These are phyloP conservation scores for Globisporangium rhizosaccharum DNA, from an alignment of 352 stramenopile genomes.

Conservation along the genomic window DNA sequence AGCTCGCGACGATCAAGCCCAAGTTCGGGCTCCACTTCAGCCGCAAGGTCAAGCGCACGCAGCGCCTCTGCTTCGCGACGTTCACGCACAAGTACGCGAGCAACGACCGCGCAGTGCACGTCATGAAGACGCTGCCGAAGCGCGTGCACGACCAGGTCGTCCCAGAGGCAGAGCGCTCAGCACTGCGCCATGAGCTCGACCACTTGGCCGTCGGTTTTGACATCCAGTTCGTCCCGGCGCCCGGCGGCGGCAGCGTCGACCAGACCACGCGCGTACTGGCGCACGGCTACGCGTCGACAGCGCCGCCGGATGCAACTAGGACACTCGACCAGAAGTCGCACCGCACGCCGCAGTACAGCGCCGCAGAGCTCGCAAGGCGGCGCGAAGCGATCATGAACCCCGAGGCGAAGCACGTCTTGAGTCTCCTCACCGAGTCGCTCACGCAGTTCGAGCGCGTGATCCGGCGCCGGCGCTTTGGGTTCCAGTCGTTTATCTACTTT, in stretches of 20 bases:
- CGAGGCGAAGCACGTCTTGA: slow-evolving; percentile 54
- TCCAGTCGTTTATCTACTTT: slow-evolving; percentile 69
- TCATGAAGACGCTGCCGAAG: slow-evolving; percentile 65
- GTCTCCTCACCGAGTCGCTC: slow-evolving; percentile 46
- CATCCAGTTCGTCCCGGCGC: slow-evolving; percentile 33
- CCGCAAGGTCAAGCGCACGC: slow-evolving; percentile 29
- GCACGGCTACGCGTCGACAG: slow-evolving; percentile 48
- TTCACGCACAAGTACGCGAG: slow-evolving; percentile 38
- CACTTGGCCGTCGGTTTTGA: slow-evolving; percentile 58
- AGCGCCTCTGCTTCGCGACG: slow-evolving; percentile 47
- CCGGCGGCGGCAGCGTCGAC: slow-evolving; percentile 20
- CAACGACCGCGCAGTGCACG: slow-evolving; percentile 42
- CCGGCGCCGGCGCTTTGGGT: slow-evolving; percentile 52
- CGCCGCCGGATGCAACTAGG: too few relatives aligned
- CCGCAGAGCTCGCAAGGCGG: slow-evolving; percentile 10
- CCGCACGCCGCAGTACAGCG: too few relatives aligned
- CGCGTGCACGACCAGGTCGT: slow-evolving; percentile 47
- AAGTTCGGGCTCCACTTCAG: not conserved
- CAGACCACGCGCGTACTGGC: slow-evolving; percentile 43
- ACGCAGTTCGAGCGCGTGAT: slow-evolving; percentile 64
- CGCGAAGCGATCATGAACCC: slow-evolving; percentile 50
- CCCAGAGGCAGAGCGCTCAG: slow-evolving; percentile 37
- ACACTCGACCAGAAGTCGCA: too few relatives aligned
- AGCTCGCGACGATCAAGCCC: slow-evolving; percentile 27
- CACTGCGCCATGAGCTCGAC: slow-evolving; percentile 45